Evolutionary conservation across 2,329 filamentous ascomycete species (phyloP).

Genomic region (Fusarium longipes): DNA sequence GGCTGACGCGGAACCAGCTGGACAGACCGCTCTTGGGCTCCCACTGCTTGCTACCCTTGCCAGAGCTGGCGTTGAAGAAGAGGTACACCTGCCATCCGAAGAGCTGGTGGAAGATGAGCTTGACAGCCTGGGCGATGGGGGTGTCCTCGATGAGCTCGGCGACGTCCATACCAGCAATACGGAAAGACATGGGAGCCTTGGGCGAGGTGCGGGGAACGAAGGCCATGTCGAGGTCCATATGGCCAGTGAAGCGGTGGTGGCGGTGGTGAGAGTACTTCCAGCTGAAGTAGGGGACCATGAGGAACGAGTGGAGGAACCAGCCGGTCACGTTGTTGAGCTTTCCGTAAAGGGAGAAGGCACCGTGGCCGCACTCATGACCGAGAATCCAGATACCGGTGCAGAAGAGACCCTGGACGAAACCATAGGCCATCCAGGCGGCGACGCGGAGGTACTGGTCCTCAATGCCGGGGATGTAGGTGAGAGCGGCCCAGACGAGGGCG

Average conservation of each 20-base stretch:
- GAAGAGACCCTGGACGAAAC: conserved; percentile 72
- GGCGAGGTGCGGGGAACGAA: conserved; percentile 66
- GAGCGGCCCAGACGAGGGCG: conserved; percentile 61
- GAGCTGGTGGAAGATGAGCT: conserved; percentile 70
- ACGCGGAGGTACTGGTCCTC: conserved; percentile 57
- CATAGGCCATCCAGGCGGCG: conserved; percentile 67
- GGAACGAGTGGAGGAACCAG: conserved; percentile 72
- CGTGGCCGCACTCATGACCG: conserved; percentile 77
- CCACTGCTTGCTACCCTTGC: conserved; percentile 60
- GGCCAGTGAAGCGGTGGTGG: conserved; percentile 75
- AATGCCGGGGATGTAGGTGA: conserved; percentile 65
- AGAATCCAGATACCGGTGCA: conserved; percentile 78
- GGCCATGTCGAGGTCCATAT: conserved; percentile 75
- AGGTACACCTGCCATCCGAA: conserved; percentile 74
- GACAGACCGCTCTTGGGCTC: conserved; percentile 46
- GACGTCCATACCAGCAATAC: conserved; percentile 56
- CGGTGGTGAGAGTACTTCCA: conserved; percentile 78
- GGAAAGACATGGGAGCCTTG: conserved; percentile 50
- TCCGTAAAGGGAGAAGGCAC: conserved; percentile 70
- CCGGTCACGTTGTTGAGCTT: conserved; percentile 70
- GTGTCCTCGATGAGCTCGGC: conserved; percentile 71
- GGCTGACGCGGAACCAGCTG: conserved; percentile 61
- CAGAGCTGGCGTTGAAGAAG: conserved; percentile 66
- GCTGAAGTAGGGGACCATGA: conserved; percentile 77
- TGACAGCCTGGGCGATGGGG: conserved; percentile 65